phyloP scores from a whole-genome alignment of 371 early-diverging fungal species.

The Syncephalastrum racemosum region DNA sequence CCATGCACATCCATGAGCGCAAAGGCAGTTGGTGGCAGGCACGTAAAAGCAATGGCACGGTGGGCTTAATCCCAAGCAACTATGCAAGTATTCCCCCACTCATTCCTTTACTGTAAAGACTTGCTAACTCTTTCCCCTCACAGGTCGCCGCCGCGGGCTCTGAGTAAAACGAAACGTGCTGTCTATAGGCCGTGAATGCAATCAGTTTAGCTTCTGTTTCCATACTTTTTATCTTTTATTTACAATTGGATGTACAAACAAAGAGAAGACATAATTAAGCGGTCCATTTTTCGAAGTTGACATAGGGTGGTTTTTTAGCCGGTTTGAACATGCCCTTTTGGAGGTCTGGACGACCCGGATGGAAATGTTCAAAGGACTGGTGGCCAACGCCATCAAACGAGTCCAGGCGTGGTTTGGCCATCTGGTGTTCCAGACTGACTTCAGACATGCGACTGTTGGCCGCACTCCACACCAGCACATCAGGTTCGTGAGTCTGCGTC shows the following conservation, averaged over 20 bases:
- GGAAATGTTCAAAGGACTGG: constrained; percentile 12
- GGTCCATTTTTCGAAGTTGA: not conserved
- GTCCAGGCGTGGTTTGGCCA: no score
- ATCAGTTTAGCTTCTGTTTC: no score
- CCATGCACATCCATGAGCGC: constrained; percentile 80
- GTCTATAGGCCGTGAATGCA: not conserved
- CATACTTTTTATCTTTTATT: not conserved
- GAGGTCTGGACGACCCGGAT: constrained; percentile 10
- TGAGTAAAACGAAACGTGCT: no score
- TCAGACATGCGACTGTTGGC: constrained; percentile 22
- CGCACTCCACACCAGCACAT: constrained; percentile 18
- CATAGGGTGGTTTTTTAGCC: constrained; percentile 14
- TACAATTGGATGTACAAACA: not conserved
- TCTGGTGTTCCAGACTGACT: no score
- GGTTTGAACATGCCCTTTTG: constrained; percentile 24
- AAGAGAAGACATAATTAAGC: not conserved
- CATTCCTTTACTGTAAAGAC: no score
- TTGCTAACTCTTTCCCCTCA: no score
- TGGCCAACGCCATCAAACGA: no score
- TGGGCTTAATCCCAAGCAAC: constrained; percentile 94
- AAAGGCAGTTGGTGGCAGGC: constrained; percentile 97
- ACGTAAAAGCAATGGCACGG: constrained; percentile 70
- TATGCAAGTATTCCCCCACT: constrained; percentile 49
- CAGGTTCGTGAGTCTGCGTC: constrained; percentile 3
- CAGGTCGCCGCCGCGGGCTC: no score